These are phyloP conservation scores for Metschnikowia arizonensis DNA, from an alignment of 805 yeast species.

Conservation along the genomic window DNA sequence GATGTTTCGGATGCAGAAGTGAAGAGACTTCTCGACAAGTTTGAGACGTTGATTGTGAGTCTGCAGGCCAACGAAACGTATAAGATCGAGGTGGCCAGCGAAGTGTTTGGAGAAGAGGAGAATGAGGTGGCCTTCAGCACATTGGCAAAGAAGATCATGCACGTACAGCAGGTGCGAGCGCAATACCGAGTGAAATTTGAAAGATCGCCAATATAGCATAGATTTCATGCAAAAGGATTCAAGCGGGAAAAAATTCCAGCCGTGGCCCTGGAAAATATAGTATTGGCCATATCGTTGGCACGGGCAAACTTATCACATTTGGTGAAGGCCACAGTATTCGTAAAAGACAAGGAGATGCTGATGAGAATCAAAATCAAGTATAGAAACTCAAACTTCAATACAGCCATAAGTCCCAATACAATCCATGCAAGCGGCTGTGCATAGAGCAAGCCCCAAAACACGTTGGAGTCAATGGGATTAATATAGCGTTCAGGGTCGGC, in stretches of 20 bases:
- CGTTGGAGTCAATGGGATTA: constrained; percentile 87
- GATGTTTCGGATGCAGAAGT: constrained; percentile 16
- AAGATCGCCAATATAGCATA: too few species aligned
- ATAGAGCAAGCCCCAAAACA: constrained; percentile 82
- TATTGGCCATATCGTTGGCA: constrained; percentile 64
- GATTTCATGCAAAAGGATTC: constrained; percentile 32
- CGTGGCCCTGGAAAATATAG: constrained; percentile 51
- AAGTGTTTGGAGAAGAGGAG: constrained; percentile 1
- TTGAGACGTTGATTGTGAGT: constrained; percentile 25
- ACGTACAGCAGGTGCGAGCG: constrained; percentile 9
- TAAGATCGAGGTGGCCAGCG: constrained; percentile 8
- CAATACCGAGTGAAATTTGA: too few species aligned
- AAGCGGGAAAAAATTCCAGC: constrained; percentile 45
- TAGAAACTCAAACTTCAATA: constrained; percentile 71
- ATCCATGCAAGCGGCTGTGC: constrained; percentile 74
- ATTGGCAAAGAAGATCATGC: constrained; percentile 19
- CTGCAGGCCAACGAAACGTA: constrained; percentile 2
- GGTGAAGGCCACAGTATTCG: constrained; percentile 87
- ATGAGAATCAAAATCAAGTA: constrained; percentile 60
- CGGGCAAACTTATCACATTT: constrained; percentile 89
- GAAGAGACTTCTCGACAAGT: constrained; percentile 23
- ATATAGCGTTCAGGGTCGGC: constrained; percentile 69
- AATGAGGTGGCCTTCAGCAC: constrained; percentile 11
- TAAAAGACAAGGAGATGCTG: constrained; percentile 66
- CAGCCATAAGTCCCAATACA: constrained; percentile 68